Conservation (phyloP, 495 filamentous ascomycete genomes). For the Penicillium argentinense region DNA sequence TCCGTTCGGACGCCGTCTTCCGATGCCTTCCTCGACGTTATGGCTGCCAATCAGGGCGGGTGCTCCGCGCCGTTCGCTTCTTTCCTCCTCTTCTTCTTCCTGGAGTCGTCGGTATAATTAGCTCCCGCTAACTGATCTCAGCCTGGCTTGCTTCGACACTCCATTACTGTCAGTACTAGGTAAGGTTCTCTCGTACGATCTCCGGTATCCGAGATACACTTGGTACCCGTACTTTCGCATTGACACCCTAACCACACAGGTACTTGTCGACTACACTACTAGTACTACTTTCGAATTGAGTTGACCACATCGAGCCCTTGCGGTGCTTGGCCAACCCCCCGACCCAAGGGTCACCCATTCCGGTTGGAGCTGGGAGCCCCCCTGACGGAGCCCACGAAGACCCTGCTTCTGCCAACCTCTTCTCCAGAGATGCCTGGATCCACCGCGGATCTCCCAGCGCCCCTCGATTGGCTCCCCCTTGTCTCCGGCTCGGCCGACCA, state of each 20-base stretch:
- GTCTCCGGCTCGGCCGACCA: constrained; percentile 1
- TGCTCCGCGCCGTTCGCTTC: too few species aligned
- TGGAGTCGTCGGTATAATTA: neutral
- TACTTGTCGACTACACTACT: too few species aligned
- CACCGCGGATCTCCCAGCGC: constrained; percentile 1
- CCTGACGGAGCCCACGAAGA: neutral
- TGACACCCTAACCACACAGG: too few species aligned
- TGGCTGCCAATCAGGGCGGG: neutral
- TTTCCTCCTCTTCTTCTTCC: neutral
- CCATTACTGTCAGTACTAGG: too few species aligned
- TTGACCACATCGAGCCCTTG: too few species aligned
- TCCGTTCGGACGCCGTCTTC: neutral
- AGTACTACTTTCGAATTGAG: too few species aligned
- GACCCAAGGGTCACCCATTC: too few species aligned
- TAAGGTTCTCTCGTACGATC: too few species aligned
- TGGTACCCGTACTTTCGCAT: too few species aligned
- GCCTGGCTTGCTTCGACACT: neutral
- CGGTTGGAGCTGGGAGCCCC: too few species aligned
- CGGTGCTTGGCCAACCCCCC: too few species aligned
- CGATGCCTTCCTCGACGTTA: neutral
- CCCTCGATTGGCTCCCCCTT: neutral
- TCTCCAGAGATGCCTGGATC: constrained; percentile 1
- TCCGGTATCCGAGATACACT: too few species aligned
- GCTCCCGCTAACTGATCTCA: constrained; percentile 1
- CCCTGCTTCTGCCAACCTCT: constrained; percentile 3